These are phyloP conservation scores for Auricularia sp. DNA, from an alignment of 768 basidiomycete genomes.

Conservation along the genomic window DNA sequence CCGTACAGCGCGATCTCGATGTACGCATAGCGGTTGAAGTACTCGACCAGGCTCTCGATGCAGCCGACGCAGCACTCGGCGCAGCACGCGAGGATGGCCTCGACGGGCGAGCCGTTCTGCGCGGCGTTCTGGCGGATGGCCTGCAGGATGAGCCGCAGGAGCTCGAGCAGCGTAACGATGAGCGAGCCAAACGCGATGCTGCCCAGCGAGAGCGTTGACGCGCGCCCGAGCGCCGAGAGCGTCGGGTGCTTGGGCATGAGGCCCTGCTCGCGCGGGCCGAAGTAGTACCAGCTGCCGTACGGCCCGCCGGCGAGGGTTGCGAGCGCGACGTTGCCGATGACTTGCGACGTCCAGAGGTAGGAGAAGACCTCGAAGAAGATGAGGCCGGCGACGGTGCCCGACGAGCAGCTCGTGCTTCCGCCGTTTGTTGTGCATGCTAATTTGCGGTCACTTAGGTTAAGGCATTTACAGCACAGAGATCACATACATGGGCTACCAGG, in stretches of 20 bases:
- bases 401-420: constrained; percentile 47
- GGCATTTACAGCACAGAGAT: constrained; percentile 15
- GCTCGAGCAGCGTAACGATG: constrained; percentile 70
- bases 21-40: constrained; percentile 52
- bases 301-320: constrained; percentile 75
- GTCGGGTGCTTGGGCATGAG: constrained; percentile 67
- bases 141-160: constrained; percentile 51
- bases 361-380: constrained; percentile 72
- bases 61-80: constrained; percentile 69
- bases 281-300: constrained; percentile 76
- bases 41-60: constrained; percentile 58
- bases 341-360: constrained; percentile 81
- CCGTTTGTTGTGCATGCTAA: constrained; percentile 27
- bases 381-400: constrained; percentile 65
- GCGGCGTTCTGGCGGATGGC: constrained; percentile 48
- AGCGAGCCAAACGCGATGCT: constrained; percentile 79
- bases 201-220: constrained; percentile 69
- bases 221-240: constrained; percentile 56
- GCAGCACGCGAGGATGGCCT: constrained; percentile 65
- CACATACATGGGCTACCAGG: constrained; percentile 55
- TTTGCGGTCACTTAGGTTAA: constrained; percentile 18
- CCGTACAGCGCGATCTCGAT: constrained; percentile 39
- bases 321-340: constrained; percentile 67
- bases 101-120: constrained; percentile 56
- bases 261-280: constrained; percentile 58